Evolutionary conservation across 495 filamentous ascomycete genomes (phyloP), one percentile per base, ranked within the genome.

Genomic region (Pyrenopolyporus hunteri): DNA sequence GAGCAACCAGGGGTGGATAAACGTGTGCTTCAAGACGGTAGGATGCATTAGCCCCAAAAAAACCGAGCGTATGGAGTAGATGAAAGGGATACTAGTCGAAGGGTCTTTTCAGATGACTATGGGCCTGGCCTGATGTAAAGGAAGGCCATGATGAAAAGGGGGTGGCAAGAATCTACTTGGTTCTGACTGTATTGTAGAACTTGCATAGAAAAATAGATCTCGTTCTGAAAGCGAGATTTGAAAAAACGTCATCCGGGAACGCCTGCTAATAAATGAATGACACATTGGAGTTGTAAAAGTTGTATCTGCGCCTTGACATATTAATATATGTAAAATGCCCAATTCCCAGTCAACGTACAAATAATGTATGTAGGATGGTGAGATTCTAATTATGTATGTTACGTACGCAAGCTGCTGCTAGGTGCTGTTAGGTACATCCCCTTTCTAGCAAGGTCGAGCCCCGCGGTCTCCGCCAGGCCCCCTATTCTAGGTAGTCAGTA

Each of bases 1-100:
- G 42, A 19, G 32, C 25, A 47, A 28, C 40, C 49, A 47, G 49
- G 49, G 57, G 39, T 5, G 39, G 11, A 51, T 46, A 23, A 19
- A 39, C 32, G 42, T 39, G 36, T 64, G 44, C 61, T 56, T 63
- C 29, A 55, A 16, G 13, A 20, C 19, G 40, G 49, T 7, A 64
- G 55, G 61, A 64, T 59, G 55, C 55, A 51, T 51, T 16, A 53
- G 55, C 44, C 44, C 55, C 55, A n/a, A 55, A 45, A 55, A 45
- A 46, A 17, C 25, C 40, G 39, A 11, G 28, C 9, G 54, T 64
- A 59, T 49, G 35, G 17, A 46, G 31, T 54, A 49, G 26, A 64
- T 54, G 42, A 58, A 23, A 26, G 40, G 9, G 37, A 20, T 62
- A 23, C 19, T 9, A 43, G 17, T 33, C 11, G 16, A 50, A 42